Base-by-base conservation (phyloP, 2,329 filamentous ascomycete genomes). In the Colletotrichum graminicola region DNA sequence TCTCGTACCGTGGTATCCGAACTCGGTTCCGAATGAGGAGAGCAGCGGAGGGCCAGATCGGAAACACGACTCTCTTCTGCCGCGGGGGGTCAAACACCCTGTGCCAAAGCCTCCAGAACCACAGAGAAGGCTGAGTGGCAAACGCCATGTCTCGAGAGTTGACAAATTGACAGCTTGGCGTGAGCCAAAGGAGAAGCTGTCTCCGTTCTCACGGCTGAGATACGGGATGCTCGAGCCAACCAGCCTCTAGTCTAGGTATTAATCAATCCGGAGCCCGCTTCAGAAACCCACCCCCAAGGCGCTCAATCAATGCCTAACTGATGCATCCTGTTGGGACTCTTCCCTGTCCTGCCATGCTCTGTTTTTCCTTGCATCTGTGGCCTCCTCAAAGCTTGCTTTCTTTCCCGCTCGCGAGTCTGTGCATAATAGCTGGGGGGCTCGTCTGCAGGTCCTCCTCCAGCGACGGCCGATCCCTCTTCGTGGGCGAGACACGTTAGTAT, bases 271-370 rank as follows among this genome's bases (percentile, higher is more conserved):
- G 23, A 43, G 32, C 34, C 39, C 49, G 62, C 63, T 18, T 10
- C 29, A 1, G 7, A 41, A 34, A 57, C 43, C 29, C 10, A 29
- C 21, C 52, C 43, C 52, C 23, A 43, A 21, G 18, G 18, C 43
- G 41, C 39, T 59, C 32, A 68, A 68, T 68, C 23, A 63, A 63
- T n/a, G 51, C 54, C 52, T 43, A 68, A 68, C 65, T 29, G 62
- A 54, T 52, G 14, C 51, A 18, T 12, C 47, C 3, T 5, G 39
- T 2, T 11, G 21, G 41, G 41, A 21, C 41, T 43, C 16, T 18
- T 18, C 55, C 55, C 34, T 59, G 36, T 16, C 36, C 34, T 26
- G 23, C 26, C 45, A 34, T 29, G 45, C 23, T 21, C 32, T 54
- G 7, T n/a, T 4, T 5, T 11, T 3, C 29, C 10, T 21, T 59